A percentile compares a stretch with the other conserved stretches of the same genome.
These are phyloP conservation scores for Cyanidium caldarium DNA, from an alignment of 23 red algal species.

Conservation along the genomic window DNA sequence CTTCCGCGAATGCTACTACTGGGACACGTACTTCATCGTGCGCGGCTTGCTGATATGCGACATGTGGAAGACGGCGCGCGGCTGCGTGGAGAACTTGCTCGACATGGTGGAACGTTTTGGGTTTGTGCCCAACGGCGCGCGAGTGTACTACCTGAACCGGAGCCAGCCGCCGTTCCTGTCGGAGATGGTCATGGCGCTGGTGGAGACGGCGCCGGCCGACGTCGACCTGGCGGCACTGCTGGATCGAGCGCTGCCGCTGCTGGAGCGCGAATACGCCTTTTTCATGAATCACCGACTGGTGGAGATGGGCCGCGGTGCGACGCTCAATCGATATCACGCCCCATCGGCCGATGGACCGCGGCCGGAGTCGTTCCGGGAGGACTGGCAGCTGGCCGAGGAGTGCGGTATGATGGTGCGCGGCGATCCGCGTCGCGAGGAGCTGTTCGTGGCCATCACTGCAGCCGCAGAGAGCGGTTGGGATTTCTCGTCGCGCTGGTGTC, in stretches of 20 bases:
- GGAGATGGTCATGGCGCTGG: constrained; percentile 25
- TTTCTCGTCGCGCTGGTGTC: constrained; percentile 71
- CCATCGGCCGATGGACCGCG: constrained; percentile 25
- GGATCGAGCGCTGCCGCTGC: constrained; percentile 10
- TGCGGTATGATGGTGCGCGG: not conserved
- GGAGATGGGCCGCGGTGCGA: not conserved
- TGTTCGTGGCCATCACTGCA: constrained; percentile 39
- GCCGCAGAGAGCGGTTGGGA: constrained; percentile 95
- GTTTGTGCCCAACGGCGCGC: constrained; percentile 83
- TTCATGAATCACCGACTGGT: constrained; percentile 22
- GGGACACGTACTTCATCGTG: constrained; percentile 79
- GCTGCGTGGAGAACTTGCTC: constrained; percentile 47
- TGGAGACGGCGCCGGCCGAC: not conserved
- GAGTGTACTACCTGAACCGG: constrained; percentile 78
- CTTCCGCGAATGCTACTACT: constrained; percentile 90
- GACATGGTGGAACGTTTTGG: constrained; percentile 40
- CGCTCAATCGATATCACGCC: not conserved
- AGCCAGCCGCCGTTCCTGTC: constrained; percentile 70
- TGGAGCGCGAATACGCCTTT: constrained; percentile 25
- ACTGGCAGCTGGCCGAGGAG: constrained; percentile 9
- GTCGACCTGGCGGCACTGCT: not conserved
- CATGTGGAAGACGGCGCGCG: constrained; percentile 37
- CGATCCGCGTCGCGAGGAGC: not conserved
- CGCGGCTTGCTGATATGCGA: constrained; percentile 52
- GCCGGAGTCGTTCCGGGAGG: constrained; percentile 55